phyloP scores from a whole-genome alignment of 805 yeast genomes.

The Lipomyces oligophaga region DNA sequence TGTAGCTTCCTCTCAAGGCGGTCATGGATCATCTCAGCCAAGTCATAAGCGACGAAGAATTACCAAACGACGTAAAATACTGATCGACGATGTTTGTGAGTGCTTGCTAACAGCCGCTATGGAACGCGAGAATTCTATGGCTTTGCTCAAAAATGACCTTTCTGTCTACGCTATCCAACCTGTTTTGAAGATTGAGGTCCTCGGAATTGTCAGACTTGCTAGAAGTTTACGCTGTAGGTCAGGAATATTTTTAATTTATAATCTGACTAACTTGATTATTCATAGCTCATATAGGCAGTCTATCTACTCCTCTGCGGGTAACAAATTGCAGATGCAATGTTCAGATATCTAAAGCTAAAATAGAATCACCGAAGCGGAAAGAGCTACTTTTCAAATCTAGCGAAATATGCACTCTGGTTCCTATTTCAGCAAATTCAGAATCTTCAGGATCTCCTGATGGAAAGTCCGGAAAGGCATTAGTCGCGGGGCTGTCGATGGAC shows the following conservation, averaged over 20 bases:
- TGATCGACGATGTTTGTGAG: constrained; percentile 17
- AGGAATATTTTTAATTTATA: background rate
- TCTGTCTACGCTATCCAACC: constrained; percentile 13
- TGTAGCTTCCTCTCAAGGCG: background rate
- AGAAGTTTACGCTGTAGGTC: constrained; percentile 16
- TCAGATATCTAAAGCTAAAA: constrained; percentile 6
- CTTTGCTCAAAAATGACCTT: constrained; percentile 3
- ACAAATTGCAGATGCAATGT: constrained; percentile 19
- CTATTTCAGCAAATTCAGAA: background rate
- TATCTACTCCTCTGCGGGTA: constrained; percentile 4
- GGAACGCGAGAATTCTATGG: constrained; percentile 1
- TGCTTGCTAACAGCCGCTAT: constrained; percentile 5
- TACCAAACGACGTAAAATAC: constrained; percentile 3
- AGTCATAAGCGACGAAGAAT: background rate
- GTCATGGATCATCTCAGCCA: background rate
- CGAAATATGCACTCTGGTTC: constrained; percentile 17
- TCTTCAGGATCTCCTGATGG: background rate
- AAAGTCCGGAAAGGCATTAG: background rate
- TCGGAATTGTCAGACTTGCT: constrained; percentile 15
- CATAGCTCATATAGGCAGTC: constrained; percentile 11
- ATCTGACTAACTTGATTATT: background rate
- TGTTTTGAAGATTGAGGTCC: constrained; percentile 19
- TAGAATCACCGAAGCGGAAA: constrained; percentile 2
- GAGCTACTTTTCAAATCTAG: constrained; percentile 17
- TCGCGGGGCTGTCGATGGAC: constrained; percentile 13